Conservation (phyloP, 306 rosid genomes). For the Cajanus cajan region DNA sequence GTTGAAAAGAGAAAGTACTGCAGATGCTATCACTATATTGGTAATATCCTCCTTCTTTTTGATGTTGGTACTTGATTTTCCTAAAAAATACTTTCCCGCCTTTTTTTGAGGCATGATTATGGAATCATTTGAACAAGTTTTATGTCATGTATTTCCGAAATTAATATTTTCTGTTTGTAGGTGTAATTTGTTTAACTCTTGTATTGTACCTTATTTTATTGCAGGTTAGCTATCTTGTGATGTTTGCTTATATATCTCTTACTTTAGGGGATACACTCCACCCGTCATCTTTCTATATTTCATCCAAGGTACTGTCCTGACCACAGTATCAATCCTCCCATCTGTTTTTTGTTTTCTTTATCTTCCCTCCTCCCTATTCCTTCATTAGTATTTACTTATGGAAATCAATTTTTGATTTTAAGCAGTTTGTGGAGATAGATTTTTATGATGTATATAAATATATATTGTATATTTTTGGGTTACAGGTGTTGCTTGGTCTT, state of each 20-base stretch:
- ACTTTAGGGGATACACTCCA: constrained; percentile 87
- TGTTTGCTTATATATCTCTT: constrained; percentile 97
- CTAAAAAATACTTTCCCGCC: background rate
- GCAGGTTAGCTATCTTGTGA: constrained; percentile 98
- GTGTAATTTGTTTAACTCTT: constrained; percentile 22
- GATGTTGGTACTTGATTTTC: constrained; percentile 1
- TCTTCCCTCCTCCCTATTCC: constrained; percentile 1
- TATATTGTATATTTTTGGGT: constrained; percentile 29
- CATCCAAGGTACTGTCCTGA: constrained; percentile 75
- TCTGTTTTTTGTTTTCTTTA: background rate
- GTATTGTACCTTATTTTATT: constrained; percentile 28
- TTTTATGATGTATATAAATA: constrained; percentile 16
- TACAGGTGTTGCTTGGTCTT: constrained; percentile 91
- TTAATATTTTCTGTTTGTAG: background rate
- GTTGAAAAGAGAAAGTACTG: constrained; percentile 92
- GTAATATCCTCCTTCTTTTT: constrained; percentile 42
- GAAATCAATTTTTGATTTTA: constrained; percentile 1
- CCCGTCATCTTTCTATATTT: constrained; percentile 67
- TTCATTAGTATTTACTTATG: background rate
- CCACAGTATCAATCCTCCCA: background rate
- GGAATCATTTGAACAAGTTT: constrained; percentile 22
- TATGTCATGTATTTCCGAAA: background rate
- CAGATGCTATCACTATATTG: constrained; percentile 91
- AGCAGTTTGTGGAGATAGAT: constrained; percentile 2
- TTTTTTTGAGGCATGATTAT: background rate